A percentile compares a stretch with the other conserved stretches of the same genome.
Evolutionary conservation across 1,139 yeast genomes (phyloP).

Genomic region (Candida tropicalis): DNA sequence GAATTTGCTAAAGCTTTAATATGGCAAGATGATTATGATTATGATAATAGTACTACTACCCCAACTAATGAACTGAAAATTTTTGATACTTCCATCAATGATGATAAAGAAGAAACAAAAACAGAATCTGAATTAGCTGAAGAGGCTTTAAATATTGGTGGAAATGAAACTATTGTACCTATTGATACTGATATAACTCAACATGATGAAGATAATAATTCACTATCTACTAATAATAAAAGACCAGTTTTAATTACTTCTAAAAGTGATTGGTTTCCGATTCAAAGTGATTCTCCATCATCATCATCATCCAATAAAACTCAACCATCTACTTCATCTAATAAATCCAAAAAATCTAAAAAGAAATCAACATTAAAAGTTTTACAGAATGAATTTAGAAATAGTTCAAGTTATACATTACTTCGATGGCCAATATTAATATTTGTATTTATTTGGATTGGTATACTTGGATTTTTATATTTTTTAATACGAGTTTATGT

Average conservation of each 20-base stretch:
- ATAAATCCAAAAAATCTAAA: constrained; percentile 9
- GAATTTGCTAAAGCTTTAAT: constrained; percentile 44
- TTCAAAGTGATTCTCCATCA: constrained; percentile 27
- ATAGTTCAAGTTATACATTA: constrained; percentile 52
- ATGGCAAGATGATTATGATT: constrained; percentile 40
- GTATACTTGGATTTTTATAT: constrained; percentile 51
- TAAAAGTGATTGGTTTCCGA: constrained; percentile 71
- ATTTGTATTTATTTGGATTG: constrained; percentile 56
- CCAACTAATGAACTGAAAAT: constrained; percentile 10
- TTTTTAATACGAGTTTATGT: constrained; percentile 60
- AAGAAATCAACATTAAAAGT: constrained; percentile 15
- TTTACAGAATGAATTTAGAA: constrained; percentile 46
- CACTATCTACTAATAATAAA: constrained; percentile 5
- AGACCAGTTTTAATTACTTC: constrained; percentile 50
- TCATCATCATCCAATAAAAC: constrained; percentile 3
- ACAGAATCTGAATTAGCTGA: neutral
- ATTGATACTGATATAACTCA: neutral
- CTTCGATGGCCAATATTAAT: constrained; percentile 68
- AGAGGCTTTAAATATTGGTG: neutral
- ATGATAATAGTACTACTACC: constrained; percentile 15
- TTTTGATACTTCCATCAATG: too few species aligned
- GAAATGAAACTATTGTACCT: neutral
- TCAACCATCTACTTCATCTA: too few species aligned
- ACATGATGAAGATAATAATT: neutral
- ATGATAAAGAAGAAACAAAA: neutral